These are phyloP conservation scores for Colletotrichum australisinense DNA, from an alignment of 2,329 filamentous ascomycete species.

Conservation along the genomic window DNA sequence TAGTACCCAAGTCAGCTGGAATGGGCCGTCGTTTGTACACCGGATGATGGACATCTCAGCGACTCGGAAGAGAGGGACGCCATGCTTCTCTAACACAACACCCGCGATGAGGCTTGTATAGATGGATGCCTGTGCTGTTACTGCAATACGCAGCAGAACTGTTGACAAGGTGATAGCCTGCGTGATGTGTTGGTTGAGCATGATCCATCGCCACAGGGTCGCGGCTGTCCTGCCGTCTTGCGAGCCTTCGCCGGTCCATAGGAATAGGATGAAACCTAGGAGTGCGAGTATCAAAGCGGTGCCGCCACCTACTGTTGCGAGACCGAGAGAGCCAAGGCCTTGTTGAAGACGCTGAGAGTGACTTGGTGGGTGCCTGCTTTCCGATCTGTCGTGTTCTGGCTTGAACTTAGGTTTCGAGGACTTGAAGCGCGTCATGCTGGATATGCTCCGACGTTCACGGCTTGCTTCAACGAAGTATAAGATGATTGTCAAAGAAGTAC, in stretches of 20 bases:
- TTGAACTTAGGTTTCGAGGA: not conserved
- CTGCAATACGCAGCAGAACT: constrained; percentile 35
- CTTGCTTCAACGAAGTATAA: not conserved
- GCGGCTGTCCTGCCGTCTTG: constrained; percentile 32
- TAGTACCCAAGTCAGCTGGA: constrained; percentile 37
- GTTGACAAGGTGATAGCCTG: constrained; percentile 39
- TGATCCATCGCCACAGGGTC: constrained; percentile 36
- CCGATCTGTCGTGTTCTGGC: not conserved
- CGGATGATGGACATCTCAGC: constrained; percentile 40
- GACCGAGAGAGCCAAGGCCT: constrained; percentile 23
- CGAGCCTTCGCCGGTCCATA: constrained; percentile 37
- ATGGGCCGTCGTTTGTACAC: constrained; percentile 38
- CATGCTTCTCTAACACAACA: constrained; percentile 37
- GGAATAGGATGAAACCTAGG: constrained; percentile 36
- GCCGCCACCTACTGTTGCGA: constrained; percentile 33
- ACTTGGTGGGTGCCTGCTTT: not conserved
- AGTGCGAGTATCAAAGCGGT: constrained; percentile 34
- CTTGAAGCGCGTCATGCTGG: constrained; percentile 1
- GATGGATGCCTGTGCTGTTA: constrained; percentile 37
- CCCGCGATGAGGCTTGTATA: constrained; percentile 40
- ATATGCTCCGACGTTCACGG: not conserved
- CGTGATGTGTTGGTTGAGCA: constrained; percentile 34
- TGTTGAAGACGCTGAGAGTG: not conserved
- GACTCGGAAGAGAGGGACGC: constrained; percentile 38
- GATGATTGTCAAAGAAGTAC: not conserved